Base-by-base conservation (phyloP, 176 grass and related monocot species). In the Eragrostis curvula region DNA sequence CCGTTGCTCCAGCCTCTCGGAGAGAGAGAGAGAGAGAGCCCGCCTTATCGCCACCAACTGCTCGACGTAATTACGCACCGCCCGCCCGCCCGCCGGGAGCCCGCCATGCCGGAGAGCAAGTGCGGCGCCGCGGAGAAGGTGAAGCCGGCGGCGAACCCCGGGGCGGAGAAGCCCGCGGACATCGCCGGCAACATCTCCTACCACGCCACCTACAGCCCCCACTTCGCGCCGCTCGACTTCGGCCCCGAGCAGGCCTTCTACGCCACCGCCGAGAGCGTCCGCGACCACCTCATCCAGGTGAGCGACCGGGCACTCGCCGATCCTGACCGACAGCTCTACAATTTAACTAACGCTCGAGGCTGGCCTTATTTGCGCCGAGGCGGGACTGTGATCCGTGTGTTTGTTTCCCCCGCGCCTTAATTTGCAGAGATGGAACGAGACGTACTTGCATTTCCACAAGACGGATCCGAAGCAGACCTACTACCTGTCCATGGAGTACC, bases 401-500 rank as follows among this genome's bases (percentile, higher is more conserved):
- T 18, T 74, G 62, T 16, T 7, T n/a, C n/a, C n/a, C 62, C 13
- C 28, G 9, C 5, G 48, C 55, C 15, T 36, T n/a, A n/a, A n/a
- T n/a, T 24, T 68, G 30, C 87, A 99, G 97, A 93, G 97, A 87
- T 99, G 97, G 97, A 96, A 96, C 74, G 88, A 89, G 7, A 99
- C 97, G 40, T 99, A 92, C 86, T 4, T 94, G 79, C 88, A 99
- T 90, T 99, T 94, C 87, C 97, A 99, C 81, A 90, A 89, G 87
- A 80, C 84, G 88, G 93, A 99, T 80, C 93, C 96, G 41, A 99
- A 99, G 79, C 93, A 99, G 89, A 99, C 97, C 42, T 99, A 99
- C 81, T 99, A 99, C 91, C 86, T 99, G 12, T 99, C 97, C 55
- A 99, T 99, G 97, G 97, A 99, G 89, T 99, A 99, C 60, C 82